Evolutionary conservation across 2,329 filamentous ascomycete species (phyloP).

Genomic region (Scedosporium minutisporum): DNA sequence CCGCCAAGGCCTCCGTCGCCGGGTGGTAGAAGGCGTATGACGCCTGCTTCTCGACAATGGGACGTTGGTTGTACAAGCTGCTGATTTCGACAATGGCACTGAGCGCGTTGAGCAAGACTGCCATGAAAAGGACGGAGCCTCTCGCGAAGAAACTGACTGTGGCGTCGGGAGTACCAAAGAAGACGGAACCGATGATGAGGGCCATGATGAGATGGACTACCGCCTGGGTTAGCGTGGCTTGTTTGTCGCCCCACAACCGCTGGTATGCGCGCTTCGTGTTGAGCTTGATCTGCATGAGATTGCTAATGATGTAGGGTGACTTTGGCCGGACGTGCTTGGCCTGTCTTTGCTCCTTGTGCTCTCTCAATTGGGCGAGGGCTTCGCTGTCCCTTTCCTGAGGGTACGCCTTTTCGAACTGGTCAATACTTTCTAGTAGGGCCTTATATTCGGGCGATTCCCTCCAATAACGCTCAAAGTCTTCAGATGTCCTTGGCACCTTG

Average conservation of each 20-base stretch:
- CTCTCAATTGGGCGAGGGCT: constrained; percentile 29
- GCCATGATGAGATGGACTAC: constrained; percentile 43
- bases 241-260: constrained; percentile 41
- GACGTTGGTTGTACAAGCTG: constrained; percentile 31
- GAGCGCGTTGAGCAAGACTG: constrained; percentile 49
- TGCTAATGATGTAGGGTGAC: constrained; percentile 48
- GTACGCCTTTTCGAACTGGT: constrained; percentile 35
- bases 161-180: constrained; percentile 39
- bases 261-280: constrained; percentile 42
- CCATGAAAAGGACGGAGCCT: constrained; percentile 50
- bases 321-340: constrained; percentile 41
- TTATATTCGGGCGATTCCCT: constrained; percentile 33
- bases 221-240: constrained; percentile 35
- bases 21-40: constrained; percentile 43
- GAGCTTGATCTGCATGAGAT: constrained; percentile 42
- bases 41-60: constrained; percentile 39
- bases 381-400: constrained; percentile 29
- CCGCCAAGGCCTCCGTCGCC: constrained; percentile 41
- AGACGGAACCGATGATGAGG: constrained; percentile 53
- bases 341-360: constrained; percentile 40
- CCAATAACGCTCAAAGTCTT: constrained; percentile 53
- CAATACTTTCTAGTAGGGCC: constrained; percentile 36
- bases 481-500: constrained; percentile 55
- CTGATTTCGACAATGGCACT: constrained; percentile 46
- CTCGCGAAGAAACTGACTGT: constrained; percentile 43